These are phyloP conservation scores for Suillus cothurnatus DNA, from an alignment of 768 basidiomycete species.

Conservation along the genomic window DNA sequence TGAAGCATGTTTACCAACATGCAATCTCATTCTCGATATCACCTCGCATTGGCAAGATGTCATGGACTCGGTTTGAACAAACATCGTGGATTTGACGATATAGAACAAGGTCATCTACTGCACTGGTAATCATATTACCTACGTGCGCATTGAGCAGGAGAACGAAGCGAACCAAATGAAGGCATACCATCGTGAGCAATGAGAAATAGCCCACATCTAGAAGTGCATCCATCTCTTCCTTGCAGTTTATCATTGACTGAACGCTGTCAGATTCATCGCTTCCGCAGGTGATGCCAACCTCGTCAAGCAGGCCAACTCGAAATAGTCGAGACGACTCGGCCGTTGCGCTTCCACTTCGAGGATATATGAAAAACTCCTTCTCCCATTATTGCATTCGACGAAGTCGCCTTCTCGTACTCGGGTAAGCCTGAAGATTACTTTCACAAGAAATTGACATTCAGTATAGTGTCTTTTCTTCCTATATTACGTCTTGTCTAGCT, in stretches of 20 bases:
- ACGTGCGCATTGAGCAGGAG: no score
- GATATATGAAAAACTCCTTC: constrained; percentile 94
- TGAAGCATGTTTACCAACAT: no score
- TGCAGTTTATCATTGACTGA: constrained; percentile 15
- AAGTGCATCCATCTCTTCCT: constrained; percentile 51
- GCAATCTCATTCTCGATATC: no score
- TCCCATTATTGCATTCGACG: constrained; percentile 95
- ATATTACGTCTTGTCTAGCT: constrained; percentile 9
- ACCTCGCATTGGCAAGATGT: no score
- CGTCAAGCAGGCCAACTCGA: constrained; percentile 99
- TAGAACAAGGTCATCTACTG: no score
- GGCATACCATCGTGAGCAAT: no score
- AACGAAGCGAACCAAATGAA: no score
- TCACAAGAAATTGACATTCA: constrained; percentile 89
- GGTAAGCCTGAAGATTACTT: constrained; percentile 87
- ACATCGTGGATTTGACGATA: no score
- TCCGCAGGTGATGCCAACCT: constrained; percentile 99
- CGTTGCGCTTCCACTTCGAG: constrained; percentile 93
- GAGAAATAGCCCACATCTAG: constrained; percentile 29
- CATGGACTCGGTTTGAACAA: no score
- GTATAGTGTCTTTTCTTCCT: constrained; percentile 63
- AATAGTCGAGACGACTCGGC: constrained; percentile 75
- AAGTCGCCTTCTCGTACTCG: constrained; percentile 95
- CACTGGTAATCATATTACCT: no score
- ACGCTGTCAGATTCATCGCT: constrained; percentile 78